A percentile compares a stretch with the other conserved stretches of the same genome.
phyloP scores from a whole-genome alignment of 352 stramenopile genomes.

The Pythium utonaiense region DNA sequence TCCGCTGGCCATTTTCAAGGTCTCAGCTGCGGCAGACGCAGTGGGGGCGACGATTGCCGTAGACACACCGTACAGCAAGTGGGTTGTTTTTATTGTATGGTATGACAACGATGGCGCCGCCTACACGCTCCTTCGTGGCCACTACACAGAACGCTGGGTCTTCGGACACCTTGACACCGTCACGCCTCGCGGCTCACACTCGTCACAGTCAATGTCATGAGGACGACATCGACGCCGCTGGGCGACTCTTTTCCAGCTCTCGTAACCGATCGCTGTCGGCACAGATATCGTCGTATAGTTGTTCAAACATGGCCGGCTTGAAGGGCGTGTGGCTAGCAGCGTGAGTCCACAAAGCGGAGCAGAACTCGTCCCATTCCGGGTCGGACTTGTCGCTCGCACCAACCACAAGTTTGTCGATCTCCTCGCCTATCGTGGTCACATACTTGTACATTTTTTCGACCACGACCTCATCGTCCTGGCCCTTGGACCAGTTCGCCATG shows the following conservation, averaged over 20 bases:
- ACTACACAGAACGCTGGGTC: neutral
- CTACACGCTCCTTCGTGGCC: neutral
- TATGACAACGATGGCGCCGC: neutral
- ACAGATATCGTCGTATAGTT: conserved; percentile 85
- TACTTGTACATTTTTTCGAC: conserved; percentile 88
- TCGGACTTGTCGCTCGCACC: conserved; percentile 23
- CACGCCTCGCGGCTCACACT: neutral
- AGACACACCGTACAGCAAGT: neutral
- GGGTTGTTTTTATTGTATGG: conserved; percentile 2
- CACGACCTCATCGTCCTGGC: conserved; percentile 78
- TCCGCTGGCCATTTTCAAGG: too few species aligned
- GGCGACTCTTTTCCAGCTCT: neutral
- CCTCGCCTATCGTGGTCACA: conserved; percentile 72
- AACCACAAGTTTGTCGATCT: conserved; percentile 74
- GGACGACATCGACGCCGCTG: conserved; percentile 10
- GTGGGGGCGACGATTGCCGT: too few species aligned
- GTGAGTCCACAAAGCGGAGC: conserved; percentile 76
- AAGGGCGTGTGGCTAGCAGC: conserved; percentile 76
- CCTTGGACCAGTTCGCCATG: conserved; percentile 76
- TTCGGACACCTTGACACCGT: neutral
- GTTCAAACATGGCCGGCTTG: conserved; percentile 67
- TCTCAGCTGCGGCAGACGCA: too few species aligned
- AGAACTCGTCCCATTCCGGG: conserved; percentile 70
- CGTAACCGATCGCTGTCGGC: conserved; percentile 45
- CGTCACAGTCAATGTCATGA: conserved; percentile 2